Percentiles rank a stretch among this genome's conserved stretches.
Evolutionary conservation across 768 basidiomycete genomes (phyloP).

Genomic region (Stropharia rugosoannulata): DNA sequence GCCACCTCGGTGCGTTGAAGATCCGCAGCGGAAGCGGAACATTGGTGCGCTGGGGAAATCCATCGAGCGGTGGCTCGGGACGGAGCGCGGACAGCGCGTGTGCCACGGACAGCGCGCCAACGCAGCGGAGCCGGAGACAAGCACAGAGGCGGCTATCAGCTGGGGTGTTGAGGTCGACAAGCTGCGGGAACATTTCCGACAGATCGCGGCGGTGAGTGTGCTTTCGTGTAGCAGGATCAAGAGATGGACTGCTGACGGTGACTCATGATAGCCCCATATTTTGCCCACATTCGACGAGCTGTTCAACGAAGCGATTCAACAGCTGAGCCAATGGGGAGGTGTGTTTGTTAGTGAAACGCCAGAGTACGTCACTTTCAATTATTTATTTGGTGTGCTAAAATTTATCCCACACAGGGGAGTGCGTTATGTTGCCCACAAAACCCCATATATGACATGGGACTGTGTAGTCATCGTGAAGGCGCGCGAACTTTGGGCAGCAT

Average conservation of each 20-base stretch:
- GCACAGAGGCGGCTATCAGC: conserved; percentile 57
- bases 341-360: conserved; percentile 64
- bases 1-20: conserved; percentile 74
- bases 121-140: conserved; percentile 49
- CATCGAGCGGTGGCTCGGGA: conserved; percentile 62
- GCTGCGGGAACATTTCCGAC: conserved; percentile 56
- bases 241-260: conserved; percentile 11
- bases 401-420: conserved; percentile 47
- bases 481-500: conserved; percentile 66
- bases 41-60: conserved; percentile 76
- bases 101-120: conserved; percentile 53
- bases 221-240: conserved; percentile 2
- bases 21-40: conserved; percentile 69
- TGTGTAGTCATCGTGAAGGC: conserved; percentile 68
- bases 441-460: conserved; percentile 61
- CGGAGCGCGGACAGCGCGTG: conserved; percentile 61
- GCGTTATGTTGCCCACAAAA: conserved; percentile 75
- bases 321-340: conserved; percentile 73
- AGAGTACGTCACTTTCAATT: conserved; percentile 45
- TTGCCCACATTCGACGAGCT: conserved; percentile 64
- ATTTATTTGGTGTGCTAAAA: conserved; percentile 1
- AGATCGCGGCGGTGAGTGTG: conserved; percentile 51
- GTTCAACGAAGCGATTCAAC: conserved; percentile 77
- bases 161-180: conserved; percentile 71
- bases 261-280: conserved; percentile 47